Percentiles rank a stretch among this genome's conserved stretches.
These are phyloP conservation scores for Apiospora sp. DNA, from an alignment of 2,329 filamentous ascomycete genomes.

Conservation along the genomic window DNA sequence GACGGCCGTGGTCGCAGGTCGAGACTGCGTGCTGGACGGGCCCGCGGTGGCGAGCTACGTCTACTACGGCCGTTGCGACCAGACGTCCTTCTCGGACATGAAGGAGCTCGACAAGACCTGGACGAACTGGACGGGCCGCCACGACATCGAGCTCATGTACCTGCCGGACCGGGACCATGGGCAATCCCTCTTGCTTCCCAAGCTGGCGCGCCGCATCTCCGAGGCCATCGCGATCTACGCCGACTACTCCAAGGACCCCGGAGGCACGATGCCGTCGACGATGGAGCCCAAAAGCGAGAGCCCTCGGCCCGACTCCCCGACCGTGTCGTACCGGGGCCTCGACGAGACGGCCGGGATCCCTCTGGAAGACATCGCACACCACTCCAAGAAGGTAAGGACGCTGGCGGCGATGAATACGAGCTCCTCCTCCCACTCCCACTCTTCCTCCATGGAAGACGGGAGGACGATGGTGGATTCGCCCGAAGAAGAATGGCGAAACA, in stretches of 20 bases:
- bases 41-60: constrained; percentile 38
- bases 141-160: constrained; percentile 38
- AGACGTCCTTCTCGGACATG: constrained; percentile 22
- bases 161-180: constrained; percentile 37
- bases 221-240: constrained; percentile 28
- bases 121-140: constrained; percentile 34
- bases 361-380: constrained; percentile 1
- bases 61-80: constrained; percentile 34
- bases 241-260: neutral
- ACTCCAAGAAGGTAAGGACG: neutral
- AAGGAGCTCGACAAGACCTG: constrained; percentile 11
- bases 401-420: neutral
- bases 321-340: neutral
- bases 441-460: neutral
- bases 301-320: neutral
- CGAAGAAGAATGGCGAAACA: neutral
- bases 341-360: neutral
- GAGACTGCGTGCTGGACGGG: constrained; percentile 36
- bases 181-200: constrained; percentile 31
- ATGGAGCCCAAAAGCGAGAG: neutral
- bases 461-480: neutral
- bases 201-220: constrained; percentile 23
- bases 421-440: neutral
- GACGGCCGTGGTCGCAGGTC: constrained; percentile 35
- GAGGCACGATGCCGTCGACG: neutral